These are phyloP conservation scores for Backusella tuberculispora DNA, from an alignment of 192 early-diverging fungal genomes.

Conservation along the genomic window DNA sequence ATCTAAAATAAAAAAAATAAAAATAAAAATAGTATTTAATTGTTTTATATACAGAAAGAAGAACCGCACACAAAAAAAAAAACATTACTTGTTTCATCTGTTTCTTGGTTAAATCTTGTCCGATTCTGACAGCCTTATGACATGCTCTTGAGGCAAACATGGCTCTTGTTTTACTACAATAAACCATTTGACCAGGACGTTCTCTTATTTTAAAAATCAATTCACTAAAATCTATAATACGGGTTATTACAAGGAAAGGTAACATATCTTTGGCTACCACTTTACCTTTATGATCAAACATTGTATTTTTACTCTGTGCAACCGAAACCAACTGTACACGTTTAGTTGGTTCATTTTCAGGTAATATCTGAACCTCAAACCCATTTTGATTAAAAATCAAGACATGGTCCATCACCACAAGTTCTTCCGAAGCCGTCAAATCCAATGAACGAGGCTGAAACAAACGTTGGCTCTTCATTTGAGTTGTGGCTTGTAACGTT, in stretches of 20 bases:
- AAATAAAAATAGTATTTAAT: neutral
- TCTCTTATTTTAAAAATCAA: constrained; percentile 59
- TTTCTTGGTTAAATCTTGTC: constrained; percentile 66
- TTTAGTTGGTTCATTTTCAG: constrained; percentile 58
- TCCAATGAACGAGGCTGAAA: constrained; percentile 69
- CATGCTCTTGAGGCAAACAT: constrained; percentile 94
- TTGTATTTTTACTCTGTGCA: constrained; percentile 72
- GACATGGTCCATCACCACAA: constrained; percentile 73
- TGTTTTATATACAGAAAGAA: neutral
- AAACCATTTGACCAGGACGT: constrained; percentile 57
- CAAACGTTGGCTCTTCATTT: constrained; percentile 69
- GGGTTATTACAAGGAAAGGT: no score
- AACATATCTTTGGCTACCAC: no score
- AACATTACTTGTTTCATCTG: constrained; percentile 70
- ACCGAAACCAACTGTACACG: constrained; percentile 71
- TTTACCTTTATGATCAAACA: constrained; percentile 72
- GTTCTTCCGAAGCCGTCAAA: constrained; percentile 79
- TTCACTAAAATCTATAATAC: constrained; percentile 70
- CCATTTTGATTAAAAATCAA: constrained; percentile 81
- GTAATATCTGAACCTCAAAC: constrained; percentile 73
- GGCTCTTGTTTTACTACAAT: constrained; percentile 68
- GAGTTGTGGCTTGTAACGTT: constrained; percentile 64
- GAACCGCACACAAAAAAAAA: neutral
- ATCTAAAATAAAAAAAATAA: constrained; percentile 52
- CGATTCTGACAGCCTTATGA: constrained; percentile 91